Base-by-base conservation (phyloP, 2,329 filamentous ascomycete genomes). In the Clarireedia homoeocarpa region DNA sequence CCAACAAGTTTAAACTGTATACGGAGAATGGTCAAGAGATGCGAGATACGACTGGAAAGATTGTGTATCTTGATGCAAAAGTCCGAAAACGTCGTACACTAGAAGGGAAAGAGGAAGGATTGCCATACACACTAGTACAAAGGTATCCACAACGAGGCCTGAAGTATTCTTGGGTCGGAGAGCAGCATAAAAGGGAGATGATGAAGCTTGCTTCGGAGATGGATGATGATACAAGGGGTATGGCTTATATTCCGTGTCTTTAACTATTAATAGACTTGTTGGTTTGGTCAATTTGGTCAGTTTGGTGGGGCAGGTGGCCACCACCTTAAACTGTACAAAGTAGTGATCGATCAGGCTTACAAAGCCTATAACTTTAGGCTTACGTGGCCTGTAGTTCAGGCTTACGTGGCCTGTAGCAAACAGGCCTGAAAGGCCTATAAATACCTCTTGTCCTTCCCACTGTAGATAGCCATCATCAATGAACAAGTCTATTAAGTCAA, bases 121-220 rank as follows among this genome's bases (percentile, higher is more conserved):
- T 59, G 9, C 59, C 59, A 12, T 61, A 45, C 12, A 52, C 30
- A 2, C 53, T 61, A 9, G 55, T 59, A 4, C 49, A 61, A 17
- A 54, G 42, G 23, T 46, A 56, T 42, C 59, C 58, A 3, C 48
- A 59, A 10, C 27, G 42, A 27, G 57, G 52, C 3, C n/a, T 59
- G 23, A 48, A 14, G 6, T 59, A 61, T 40, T 10, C 36, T 20
- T 61, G 59, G 59, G 47, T 61, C 2, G 10, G 1, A 7, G 39
- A 51, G 9, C 50, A 53, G 4, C 42, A 59, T n/a, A 59, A 56
- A 26, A 12, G 14, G 26, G 39, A 51, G n/a, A 55, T 55, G n/a
- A 46, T n/a, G 47, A 56, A 20, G 34, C 26, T 54, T 12, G 52
- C 45, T 15, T n/a, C 5, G 15, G 36, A 44, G 9, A 54, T 36